Evolutionary conservation across 2,329 filamentous ascomycete genomes (phyloP).

Genomic region (Fonsecaea monophora): DNA sequence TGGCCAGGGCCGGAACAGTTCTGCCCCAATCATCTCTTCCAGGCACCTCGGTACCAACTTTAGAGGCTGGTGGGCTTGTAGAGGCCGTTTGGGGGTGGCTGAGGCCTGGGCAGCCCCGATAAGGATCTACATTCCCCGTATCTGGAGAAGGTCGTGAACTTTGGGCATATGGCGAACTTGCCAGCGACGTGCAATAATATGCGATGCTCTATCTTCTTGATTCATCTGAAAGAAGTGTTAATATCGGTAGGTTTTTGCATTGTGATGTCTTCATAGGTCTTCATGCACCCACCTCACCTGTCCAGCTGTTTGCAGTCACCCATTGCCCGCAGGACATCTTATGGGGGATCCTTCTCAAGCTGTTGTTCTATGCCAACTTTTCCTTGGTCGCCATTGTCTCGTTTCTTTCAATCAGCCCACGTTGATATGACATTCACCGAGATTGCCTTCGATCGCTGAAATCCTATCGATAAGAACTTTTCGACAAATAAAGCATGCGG

Average conservation of each 20-base stretch:
- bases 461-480: not conserved
- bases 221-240: not conserved
- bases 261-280: not conserved
- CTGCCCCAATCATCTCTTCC: slow-evolving; percentile 2
- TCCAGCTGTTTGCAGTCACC: not conserved
- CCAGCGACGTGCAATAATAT: not conserved
- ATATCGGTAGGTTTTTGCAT: not conserved
- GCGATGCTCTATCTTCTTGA: not conserved
- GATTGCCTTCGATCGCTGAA: not conserved
- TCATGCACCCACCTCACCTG: not conserved
- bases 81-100: not conserved
- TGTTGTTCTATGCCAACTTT: not conserved
- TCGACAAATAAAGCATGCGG: not conserved
- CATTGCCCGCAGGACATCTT: not conserved
- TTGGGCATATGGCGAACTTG: too few species aligned
- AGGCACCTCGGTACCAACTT: not conserved
- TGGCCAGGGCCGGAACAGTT: slow-evolving; percentile 19
- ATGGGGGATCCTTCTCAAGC: not conserved
- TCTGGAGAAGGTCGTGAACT: not conserved
- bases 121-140: not conserved
- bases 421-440: not conserved
- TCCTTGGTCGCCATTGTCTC: not conserved
- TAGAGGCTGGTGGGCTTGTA: not conserved
- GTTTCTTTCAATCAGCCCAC: not conserved
- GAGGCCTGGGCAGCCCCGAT: not conserved